These are phyloP conservation scores for Sanghuangporus baumii DNA, from an alignment of 1,284 basidiomycete species.

Conservation along the genomic window DNA sequence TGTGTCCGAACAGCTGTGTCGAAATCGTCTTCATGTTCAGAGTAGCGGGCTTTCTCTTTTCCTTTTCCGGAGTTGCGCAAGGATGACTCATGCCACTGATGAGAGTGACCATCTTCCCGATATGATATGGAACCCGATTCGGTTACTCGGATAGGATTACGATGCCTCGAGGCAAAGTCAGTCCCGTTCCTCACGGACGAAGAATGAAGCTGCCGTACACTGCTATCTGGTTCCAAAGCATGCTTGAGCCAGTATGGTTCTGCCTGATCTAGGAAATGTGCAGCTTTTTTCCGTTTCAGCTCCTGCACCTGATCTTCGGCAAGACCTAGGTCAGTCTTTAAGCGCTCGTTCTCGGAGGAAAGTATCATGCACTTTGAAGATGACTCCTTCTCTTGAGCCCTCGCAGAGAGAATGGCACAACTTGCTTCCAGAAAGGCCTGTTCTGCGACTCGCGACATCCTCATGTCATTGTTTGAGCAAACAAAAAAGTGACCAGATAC, in stretches of 20 bases:
- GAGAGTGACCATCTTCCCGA: background rate
- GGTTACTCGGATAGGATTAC: background rate
- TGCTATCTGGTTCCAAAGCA: background rate
- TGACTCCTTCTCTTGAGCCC: slow-evolving; percentile 35
- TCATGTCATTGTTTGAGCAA: slow-evolving; percentile 23
- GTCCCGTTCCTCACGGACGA: background rate
- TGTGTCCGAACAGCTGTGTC: slow-evolving; percentile 36
- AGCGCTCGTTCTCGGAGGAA: slow-evolving; percentile 26
- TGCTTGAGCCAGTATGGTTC: background rate
- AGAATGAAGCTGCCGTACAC: background rate
- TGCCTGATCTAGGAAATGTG: background rate
- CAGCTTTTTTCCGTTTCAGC: background rate
- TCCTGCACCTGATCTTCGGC: slow-evolving; percentile 1
- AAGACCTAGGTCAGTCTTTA: background rate
- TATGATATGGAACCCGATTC: background rate
- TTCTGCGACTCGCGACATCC: slow-evolving; percentile 23
- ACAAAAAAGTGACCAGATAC: slow-evolving; percentile 53
- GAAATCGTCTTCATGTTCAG: slow-evolving; percentile 15
- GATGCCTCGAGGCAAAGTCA: background rate
- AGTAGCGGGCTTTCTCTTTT: background rate
- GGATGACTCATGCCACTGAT: background rate
- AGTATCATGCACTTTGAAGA: slow-evolving; percentile 29
- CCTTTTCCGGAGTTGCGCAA: background rate
- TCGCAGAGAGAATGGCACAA: slow-evolving; percentile 37
- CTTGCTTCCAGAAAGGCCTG: slow-evolving; percentile 42